Percentiles rank a stretch among this genome's conserved stretches.
These are phyloP conservation scores for Pilaira anomala DNA, from an alignment of 192 early-diverging fungal genomes.

Conservation along the genomic window DNA sequence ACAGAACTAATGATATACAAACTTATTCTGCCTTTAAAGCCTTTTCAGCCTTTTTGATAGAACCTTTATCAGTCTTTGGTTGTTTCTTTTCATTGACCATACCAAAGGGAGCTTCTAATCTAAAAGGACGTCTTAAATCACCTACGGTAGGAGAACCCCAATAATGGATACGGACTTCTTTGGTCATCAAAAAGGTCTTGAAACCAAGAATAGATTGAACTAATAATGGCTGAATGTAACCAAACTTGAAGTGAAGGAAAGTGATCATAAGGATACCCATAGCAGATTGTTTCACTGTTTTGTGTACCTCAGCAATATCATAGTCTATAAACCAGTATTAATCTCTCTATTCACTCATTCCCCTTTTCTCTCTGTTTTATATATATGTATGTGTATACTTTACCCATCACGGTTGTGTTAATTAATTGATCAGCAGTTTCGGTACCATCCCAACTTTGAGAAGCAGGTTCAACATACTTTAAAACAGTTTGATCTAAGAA, in stretches of 20 bases:
- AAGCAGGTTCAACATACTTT: conserved; percentile 74
- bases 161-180: conserved; percentile 77
- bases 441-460: conserved; percentile 44
- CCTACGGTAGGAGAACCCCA: conserved; percentile 70
- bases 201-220: conserved; percentile 82
- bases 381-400: not conserved
- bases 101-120: conserved; percentile 71
- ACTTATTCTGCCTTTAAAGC: conserved; percentile 37
- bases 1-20: too few species aligned
- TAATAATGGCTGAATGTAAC: conserved; percentile 83
- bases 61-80: conserved; percentile 48
- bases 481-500: conserved; percentile 70
- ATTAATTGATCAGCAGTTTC: conserved; percentile 38
- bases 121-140: conserved; percentile 83
- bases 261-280: conserved; percentile 69
- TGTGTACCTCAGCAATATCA: conserved; percentile 67
- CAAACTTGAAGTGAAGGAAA: conserved; percentile 84
- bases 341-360: not conserved
- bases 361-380: not conserved
- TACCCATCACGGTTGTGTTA: conserved; percentile 29
- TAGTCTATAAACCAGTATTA: conserved; percentile 55
- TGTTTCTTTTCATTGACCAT: conserved; percentile 35
- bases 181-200: conserved; percentile 65
- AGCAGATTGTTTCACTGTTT: conserved; percentile 66
- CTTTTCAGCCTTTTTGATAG: conserved; percentile 56